phyloP scores from a whole-genome alignment of 441 rosid genomes.

The Brassica hybrid region DNA sequence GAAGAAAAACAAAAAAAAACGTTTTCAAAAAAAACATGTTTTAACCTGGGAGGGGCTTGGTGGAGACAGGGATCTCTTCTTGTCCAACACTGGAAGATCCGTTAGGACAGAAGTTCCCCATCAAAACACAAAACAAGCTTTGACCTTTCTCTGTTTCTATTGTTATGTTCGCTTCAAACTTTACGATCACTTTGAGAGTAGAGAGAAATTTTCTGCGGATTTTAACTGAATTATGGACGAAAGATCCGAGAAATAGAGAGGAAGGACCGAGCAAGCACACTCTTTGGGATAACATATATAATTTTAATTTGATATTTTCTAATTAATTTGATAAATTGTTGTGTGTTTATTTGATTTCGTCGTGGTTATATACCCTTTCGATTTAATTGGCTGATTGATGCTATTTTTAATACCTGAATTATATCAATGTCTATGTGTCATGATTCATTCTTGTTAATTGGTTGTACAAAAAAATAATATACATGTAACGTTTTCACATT shows the following conservation, averaged over 20 bases:
- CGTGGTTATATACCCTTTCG: not conserved
- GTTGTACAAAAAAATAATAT: not conserved
- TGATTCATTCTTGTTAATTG: not conserved
- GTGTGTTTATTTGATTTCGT: conserved; percentile 5
- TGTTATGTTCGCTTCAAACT: not conserved
- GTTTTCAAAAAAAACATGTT: not conserved
- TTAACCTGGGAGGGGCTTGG: conserved; percentile 49
- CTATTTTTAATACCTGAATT: not conserved
- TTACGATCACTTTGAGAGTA: conserved; percentile 1
- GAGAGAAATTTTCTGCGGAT: conserved; percentile 6
- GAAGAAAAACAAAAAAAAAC: not conserved
- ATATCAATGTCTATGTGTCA: not conserved
- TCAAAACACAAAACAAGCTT: conserved; percentile 29
- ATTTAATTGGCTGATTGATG: not conserved
- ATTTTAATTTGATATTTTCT: not conserved
- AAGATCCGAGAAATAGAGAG: conserved; percentile 31
- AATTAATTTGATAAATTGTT: not conserved
- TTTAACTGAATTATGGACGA: conserved; percentile 13
- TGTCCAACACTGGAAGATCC: conserved; percentile 49
- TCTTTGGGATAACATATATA: not conserved
- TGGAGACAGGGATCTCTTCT: conserved; percentile 38
- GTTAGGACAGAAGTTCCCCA: conserved; percentile 66
- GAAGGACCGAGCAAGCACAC: conserved; percentile 29
- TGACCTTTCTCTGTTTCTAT: not conserved
- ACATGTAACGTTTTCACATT: not conserved